These are phyloP conservation scores for Aspergillus vadensis DNA, from an alignment of 2,329 filamentous ascomycete species.

Conservation along the genomic window DNA sequence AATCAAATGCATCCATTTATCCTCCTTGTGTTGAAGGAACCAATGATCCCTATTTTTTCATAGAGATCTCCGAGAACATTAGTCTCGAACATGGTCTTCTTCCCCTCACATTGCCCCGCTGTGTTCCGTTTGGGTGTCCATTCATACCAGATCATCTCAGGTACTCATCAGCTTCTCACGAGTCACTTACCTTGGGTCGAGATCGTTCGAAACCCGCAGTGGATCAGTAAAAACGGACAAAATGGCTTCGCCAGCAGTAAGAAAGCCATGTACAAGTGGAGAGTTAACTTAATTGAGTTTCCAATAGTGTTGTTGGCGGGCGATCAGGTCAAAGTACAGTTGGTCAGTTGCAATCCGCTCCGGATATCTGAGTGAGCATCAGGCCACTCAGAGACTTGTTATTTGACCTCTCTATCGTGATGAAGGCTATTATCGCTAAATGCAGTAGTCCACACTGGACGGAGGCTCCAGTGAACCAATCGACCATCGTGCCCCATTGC, in stretches of 20 bases:
- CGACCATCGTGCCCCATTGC: not conserved
- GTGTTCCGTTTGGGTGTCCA: not conserved
- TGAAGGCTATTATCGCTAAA: not conserved
- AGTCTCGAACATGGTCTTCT: not conserved
- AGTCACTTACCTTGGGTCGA: not conserved
- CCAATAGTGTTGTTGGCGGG: not conserved
- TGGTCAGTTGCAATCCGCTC: not conserved
- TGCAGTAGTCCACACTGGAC: not conserved
- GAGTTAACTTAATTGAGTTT: not conserved
- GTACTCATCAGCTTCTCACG: not conserved
- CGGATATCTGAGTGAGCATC: not conserved
- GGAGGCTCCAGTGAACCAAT: not conserved
- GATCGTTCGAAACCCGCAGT: conserved; percentile 6
- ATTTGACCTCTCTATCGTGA: not conserved
- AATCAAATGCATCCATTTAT: not conserved
- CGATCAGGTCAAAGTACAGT: not conserved
- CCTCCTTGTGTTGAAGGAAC: not conserved
- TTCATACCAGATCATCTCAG: not conserved
- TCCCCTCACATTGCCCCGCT: not conserved
- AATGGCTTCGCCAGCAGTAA: not conserved
- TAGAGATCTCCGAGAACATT: not conserved
- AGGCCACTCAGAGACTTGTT: not conserved
- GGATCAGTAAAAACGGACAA: conserved; percentile 1
- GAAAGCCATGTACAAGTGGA: not conserved
- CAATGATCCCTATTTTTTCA: not conserved